Evolutionary conservation across 2,329 filamentous ascomycete species (phyloP).

Genomic region (Hymenoscyphus scutula): DNA sequence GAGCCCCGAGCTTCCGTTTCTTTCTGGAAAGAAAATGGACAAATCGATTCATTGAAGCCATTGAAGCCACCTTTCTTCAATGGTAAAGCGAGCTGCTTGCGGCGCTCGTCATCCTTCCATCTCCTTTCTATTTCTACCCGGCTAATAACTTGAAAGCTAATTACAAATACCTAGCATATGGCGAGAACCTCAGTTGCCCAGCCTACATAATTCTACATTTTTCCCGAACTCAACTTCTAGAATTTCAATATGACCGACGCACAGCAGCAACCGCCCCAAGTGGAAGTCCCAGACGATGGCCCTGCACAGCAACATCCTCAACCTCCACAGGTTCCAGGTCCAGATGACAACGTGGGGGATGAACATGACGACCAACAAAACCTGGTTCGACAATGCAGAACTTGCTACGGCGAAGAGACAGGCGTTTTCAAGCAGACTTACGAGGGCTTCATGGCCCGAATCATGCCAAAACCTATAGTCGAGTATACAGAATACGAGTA

Average conservation of each 20-base stretch:
- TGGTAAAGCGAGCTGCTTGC: background rate
- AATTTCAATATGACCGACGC: constrained; percentile 11
- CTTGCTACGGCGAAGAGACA: constrained; percentile 73
- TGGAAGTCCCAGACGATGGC: constrained; percentile 18
- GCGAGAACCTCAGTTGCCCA: background rate
- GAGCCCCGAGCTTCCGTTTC: constrained; percentile 21
- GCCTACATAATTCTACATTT: background rate
- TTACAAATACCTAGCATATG: background rate
- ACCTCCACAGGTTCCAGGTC: constrained; percentile 22
- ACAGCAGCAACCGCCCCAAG: constrained; percentile 22
- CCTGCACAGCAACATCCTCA: constrained; percentile 21
- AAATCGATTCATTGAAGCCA: background rate
- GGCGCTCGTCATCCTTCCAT: constrained; percentile 8
- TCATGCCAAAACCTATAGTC: constrained; percentile 55
- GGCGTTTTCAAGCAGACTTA: constrained; percentile 57
- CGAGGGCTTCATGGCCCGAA: constrained; percentile 49
- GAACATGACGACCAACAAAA: constrained; percentile 4
- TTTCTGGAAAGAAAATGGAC: constrained; percentile 18
- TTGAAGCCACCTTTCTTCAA: constrained; percentile 2
- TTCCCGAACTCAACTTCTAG: background rate
- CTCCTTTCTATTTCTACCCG: constrained; percentile 11
- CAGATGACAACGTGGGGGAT: too few relatives aligned
- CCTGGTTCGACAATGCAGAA: constrained; percentile 72
- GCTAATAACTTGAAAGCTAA: constrained; percentile 1
- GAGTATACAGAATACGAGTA: constrained; percentile 70